Percentiles rank a stretch among this genome's conserved stretches.
Conservation (phyloP, 2,329 filamentous ascomycete species). For the Eutypella sp. region DNA sequence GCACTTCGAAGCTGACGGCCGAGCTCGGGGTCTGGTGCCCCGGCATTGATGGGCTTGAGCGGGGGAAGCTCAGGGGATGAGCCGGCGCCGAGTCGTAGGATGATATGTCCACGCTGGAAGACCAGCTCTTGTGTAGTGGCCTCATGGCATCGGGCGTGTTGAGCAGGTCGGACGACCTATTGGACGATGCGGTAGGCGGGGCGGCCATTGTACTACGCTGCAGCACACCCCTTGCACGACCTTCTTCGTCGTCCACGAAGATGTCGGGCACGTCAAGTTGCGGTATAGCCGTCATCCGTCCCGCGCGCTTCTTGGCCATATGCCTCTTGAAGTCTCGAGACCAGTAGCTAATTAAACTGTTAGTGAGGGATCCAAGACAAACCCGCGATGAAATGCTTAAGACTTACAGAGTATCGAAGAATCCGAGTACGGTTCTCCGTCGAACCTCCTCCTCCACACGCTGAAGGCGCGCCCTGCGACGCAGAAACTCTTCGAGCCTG, state of each 20-base stretch:
- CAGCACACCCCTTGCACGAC: constrained; percentile 26
- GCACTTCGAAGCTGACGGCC: constrained; percentile 55
- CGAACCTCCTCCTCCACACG: constrained; percentile 93
- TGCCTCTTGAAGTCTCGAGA: constrained; percentile 74
- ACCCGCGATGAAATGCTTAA: not conserved
- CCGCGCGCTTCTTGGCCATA: constrained; percentile 65
- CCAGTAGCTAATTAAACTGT: constrained; percentile 58
- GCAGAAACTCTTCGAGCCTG: constrained; percentile 88
- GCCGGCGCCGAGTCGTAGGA: constrained; percentile 37
- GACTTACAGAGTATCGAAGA: constrained; percentile 83
- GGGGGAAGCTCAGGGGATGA: constrained; percentile 52
- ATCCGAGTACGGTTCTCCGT: constrained; percentile 83
- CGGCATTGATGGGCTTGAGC: constrained; percentile 36
- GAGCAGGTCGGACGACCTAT: constrained; percentile 29
- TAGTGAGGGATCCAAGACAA: constrained; percentile 8
- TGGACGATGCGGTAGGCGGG: constrained; percentile 11
- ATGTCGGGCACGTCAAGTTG: constrained; percentile 85
- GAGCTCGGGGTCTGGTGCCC: constrained; percentile 42
- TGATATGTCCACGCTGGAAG: constrained; percentile 39
- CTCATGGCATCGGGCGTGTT: constrained; percentile 30
- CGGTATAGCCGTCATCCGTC: constrained; percentile 73
- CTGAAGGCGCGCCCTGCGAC: constrained; percentile 82
- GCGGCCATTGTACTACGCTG: constrained; percentile 26
- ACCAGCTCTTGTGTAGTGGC: constrained; percentile 37
- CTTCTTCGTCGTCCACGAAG: constrained; percentile 74